Evolutionary conservation across 2,329 filamentous ascomycete species (phyloP).

Genomic region (Emmonsiellopsis sp.): DNA sequence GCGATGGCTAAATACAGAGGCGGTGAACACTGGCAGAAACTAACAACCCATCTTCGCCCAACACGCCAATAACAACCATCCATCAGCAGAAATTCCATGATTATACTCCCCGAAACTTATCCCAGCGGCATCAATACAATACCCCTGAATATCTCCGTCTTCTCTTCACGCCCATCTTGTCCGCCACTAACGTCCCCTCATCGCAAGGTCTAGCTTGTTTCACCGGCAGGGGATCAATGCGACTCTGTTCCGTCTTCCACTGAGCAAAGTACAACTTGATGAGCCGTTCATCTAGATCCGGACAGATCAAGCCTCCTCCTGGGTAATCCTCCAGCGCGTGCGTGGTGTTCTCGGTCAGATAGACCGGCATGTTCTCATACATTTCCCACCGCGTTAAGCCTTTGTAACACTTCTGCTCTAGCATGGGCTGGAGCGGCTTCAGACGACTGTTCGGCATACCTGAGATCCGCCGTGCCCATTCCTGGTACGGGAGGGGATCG

Average conservation of each 20-base stretch:
- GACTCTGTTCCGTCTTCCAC: not conserved
- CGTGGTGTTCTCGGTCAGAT: conserved; percentile 11
- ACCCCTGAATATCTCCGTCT: too few species aligned
- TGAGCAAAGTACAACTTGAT: not conserved
- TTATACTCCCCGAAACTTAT: too few species aligned
- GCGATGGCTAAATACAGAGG: too few species aligned
- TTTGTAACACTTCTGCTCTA: conserved; percentile 16
- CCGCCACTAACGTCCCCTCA: too few species aligned
- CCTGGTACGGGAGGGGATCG: conserved; percentile 8
- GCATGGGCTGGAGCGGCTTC: conserved; percentile 16
- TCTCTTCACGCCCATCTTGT: too few species aligned
- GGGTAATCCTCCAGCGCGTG: conserved; percentile 4
- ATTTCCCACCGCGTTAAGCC: conserved; percentile 19
- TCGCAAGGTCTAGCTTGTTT: too few species aligned
- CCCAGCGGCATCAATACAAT: too few species aligned
- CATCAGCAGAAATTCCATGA: too few species aligned
- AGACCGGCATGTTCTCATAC: conserved; percentile 19
- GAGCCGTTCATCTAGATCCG: not conserved
- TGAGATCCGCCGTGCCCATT: conserved; percentile 12
- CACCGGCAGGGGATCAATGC: too few species aligned
- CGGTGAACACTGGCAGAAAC: too few species aligned
- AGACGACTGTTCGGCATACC: conserved; percentile 4
- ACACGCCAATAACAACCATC: too few species aligned
- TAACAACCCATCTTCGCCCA: too few species aligned
- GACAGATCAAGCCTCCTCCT: not conserved